Conservation (phyloP, 2,329 filamentous ascomycete genomes). For the Fusarium albosuccineum region DNA sequence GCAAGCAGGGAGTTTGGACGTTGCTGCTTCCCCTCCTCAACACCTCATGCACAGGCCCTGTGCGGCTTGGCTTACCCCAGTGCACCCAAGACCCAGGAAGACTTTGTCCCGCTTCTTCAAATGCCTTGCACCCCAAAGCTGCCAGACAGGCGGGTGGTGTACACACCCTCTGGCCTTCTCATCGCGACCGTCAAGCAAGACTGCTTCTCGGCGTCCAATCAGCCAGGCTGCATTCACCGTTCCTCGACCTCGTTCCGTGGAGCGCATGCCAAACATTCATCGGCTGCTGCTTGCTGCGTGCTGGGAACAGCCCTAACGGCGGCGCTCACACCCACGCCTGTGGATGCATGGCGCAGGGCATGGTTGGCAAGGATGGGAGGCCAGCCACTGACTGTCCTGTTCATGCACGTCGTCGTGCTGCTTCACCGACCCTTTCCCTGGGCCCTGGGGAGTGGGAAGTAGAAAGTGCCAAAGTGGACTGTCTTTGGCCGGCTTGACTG, state of each 20-base stretch:
- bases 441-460: slow-evolving; percentile 34
- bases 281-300: slow-evolving; percentile 28
- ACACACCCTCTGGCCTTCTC: slow-evolving; percentile 31
- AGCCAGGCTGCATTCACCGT: slow-evolving; percentile 45
- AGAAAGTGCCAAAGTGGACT: slow-evolving; percentile 37
- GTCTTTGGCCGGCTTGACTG: slow-evolving; percentile 25
- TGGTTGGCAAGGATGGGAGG: slow-evolving; percentile 38
- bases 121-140: slow-evolving; percentile 9
- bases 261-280: slow-evolving; percentile 22
- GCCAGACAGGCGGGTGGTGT: slow-evolving; percentile 15
- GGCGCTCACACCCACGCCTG: slow-evolving; percentile 41
- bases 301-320: slow-evolving; percentile 45
- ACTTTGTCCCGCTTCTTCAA: slow-evolving; percentile 18
- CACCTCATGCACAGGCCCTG: slow-evolving; percentile 25
- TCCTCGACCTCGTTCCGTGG: slow-evolving; percentile 33
- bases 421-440: slow-evolving; percentile 49
- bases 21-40: slow-evolving; percentile 36
- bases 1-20: slow-evolving; percentile 29
- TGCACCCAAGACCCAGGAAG: background rate
- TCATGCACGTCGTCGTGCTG: slow-evolving; percentile 50
- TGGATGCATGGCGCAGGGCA: slow-evolving; percentile 42
- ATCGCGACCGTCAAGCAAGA: slow-evolving; percentile 27
- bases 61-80: slow-evolving; percentile 13
- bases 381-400: slow-evolving; percentile 50
- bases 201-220: slow-evolving; percentile 39